Evolutionary conservation across 2,329 filamentous ascomycete genomes (phyloP), one percentile per base, ranked within the genome.

Genomic region (Diaporthe batatas): DNA sequence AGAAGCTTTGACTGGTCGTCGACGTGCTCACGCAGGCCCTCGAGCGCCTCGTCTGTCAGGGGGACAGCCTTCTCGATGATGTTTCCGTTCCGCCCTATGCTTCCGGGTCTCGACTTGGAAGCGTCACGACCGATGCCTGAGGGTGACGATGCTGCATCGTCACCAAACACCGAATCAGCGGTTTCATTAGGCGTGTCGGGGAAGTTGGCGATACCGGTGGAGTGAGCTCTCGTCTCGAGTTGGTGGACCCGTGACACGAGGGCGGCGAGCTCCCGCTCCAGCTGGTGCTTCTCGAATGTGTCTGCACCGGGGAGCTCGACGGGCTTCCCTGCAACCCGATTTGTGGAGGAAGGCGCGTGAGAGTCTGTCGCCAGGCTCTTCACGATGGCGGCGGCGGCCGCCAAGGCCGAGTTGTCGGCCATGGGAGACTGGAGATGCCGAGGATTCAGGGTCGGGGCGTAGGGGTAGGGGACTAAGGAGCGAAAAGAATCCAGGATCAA

Each of bases 1-100:
- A 98, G 95, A 80, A 97, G 91, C 82, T 97, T 95, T 72, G 95
- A 95, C 85, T 98, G 95, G 81, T 95, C 94, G 80, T 97, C 94
- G 75, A 98, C 93, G 83, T 98, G 94, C 78, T 98, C 95, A 78
- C 93, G 92, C 77, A 98, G 88, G 76, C 94, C 93, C 82, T 92
- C 91, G 78, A 97, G 92, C 81, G 96, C 93, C 84, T 96, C 92
- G 80, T 95, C 93, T 77, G 91, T 94, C 79, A 94, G 89, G 79
- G 90, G 85, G 83, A 86, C 87, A 73, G 88, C 72, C 74, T 82
- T 80, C 62, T 80, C 49, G 76, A 74, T 36, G 68, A 14, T 76
- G 76, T 16, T 76, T 77, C 78, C 79, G 73, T 81, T 80, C 36
- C 77, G 76, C 53, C 78, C 74, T 49, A 71, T 76, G 72, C 69